Base-by-base conservation (phyloP, 208 protist species). In the Crithidia acanthocephali region DNA sequence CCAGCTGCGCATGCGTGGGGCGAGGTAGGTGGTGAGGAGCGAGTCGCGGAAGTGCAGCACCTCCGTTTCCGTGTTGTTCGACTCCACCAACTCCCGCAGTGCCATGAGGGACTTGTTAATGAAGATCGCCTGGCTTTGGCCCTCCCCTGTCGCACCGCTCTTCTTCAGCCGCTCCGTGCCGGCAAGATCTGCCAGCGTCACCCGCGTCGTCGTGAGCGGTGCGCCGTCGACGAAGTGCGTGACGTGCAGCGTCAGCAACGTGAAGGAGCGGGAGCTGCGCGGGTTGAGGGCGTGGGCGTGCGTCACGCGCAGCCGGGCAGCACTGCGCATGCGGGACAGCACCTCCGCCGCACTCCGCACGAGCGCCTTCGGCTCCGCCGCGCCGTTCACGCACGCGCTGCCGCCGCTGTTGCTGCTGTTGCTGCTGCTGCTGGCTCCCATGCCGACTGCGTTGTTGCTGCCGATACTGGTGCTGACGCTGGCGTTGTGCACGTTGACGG, bases 101-200 rank as follows among this genome's bases (percentile, higher is more conserved):
- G 86, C 87, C 45, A 87, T 89, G 23, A 98, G 86, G 1, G 94
- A 98, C 57, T 87, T 74, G 77, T 98, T 98, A 71, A 98, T 98
- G 71, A 87, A 84, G 56, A 87, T 86, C 25, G 93, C 95, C 81
- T 98, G 94, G 6, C 73, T 84, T 32, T 95, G 78, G 20, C 80
- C 79, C 57, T 92, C 79, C 13, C 90, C 95, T 0, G 73, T 76
- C 44, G 84, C 91, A 42, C 85, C 90, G 15, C 91, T 96, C 67
- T 91, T 87, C 63, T 85, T 85, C 15, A 98, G 72, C 3, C 92
- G 80, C 81, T 98, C 97, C 23, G 88, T 94, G 18, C 93, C 95
- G 18, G 98, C 96, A n/a, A 99, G 81, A 79, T 98, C 98, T 35
- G 94, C 95, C 9, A 99, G 74, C 27, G 86, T 92, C 13, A 93